Conservation (phyloP, 345 rosid species). For the Toxicodendron radicans region DNA sequence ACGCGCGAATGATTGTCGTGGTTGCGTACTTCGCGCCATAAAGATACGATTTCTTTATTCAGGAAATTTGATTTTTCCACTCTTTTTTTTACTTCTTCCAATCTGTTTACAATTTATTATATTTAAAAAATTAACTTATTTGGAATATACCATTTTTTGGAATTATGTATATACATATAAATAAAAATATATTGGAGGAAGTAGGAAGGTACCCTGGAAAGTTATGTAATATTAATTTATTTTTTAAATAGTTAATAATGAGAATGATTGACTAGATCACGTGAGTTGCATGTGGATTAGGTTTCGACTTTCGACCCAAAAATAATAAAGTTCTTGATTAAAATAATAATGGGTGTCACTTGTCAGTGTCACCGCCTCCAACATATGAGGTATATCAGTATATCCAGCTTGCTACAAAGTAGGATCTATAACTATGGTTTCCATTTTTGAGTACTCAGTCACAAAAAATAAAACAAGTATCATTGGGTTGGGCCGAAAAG, state of each 20-base stretch:
- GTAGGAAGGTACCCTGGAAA: not conserved
- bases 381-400: not conserved
- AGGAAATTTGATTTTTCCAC: not conserved
- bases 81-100: not conserved
- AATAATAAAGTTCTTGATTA: too few relatives aligned
- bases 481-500: too few relatives aligned
- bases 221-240: too few relatives aligned
- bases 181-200: not conserved
- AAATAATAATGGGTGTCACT: too few relatives aligned
- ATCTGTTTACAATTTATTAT: too few relatives aligned
- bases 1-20: slow-evolving; percentile 26
- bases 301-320: slow-evolving; percentile 9
- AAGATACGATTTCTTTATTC: not conserved
- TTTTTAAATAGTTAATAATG: not conserved
- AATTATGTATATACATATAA: too few relatives aligned
- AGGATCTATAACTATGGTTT: too few relatives aligned
- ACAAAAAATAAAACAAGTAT: too few relatives aligned
- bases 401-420: not conserved
- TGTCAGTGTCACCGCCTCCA: not conserved
- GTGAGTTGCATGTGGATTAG: not conserved
- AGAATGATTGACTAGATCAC: not conserved
- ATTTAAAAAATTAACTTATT: too few relatives aligned
- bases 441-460: too few relatives aligned
- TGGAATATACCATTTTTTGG: not conserved
- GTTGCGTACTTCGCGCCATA: slow-evolving; percentile 7